A percentile compares a stretch with the other conserved stretches of the same genome.
Evolutionary conservation across 163 green algal species (phyloP).

Genomic region (Scenedesmus sp.): DNA sequence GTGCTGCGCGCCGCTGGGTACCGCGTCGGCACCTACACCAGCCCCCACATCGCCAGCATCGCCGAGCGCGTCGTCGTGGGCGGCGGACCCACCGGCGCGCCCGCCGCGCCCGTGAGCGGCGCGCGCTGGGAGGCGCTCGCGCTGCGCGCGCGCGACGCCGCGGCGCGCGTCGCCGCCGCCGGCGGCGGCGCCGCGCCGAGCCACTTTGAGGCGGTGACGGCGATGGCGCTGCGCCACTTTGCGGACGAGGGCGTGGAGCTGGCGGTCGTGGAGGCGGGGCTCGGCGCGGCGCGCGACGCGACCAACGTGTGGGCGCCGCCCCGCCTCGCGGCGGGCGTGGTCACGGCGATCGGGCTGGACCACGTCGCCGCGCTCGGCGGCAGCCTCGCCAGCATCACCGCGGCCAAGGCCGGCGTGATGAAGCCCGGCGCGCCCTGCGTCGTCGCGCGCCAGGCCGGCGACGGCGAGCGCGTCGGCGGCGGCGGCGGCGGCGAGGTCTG

Average conservation of each 20-base stretch:
- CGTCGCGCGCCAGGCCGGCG: conserved; percentile 68
- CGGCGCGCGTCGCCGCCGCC: conserved; percentile 6
- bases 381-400: conserved; percentile 76
- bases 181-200: conserved; percentile 45
- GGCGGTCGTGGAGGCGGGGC: conserved; percentile 90
- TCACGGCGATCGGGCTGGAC: conserved; percentile 74
- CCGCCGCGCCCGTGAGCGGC: conserved; percentile 1
- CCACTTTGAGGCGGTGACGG: conserved; percentile 92
- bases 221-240: conserved; percentile 84
- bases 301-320: conserved; percentile 89
- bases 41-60: conserved; percentile 77
- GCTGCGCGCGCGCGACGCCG: conserved; percentile 21
- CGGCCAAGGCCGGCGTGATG: conserved; percentile 87
- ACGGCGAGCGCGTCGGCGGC: conserved; percentile 56
- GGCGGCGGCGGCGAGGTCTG: conserved; percentile 42
- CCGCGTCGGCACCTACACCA: conserved; percentile 84
- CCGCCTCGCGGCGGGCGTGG: conserved; percentile 39
- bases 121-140: conserved; percentile 11
- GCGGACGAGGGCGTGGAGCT: conserved; percentile 73
- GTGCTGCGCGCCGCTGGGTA: conserved; percentile 73
- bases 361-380: conserved; percentile 90
- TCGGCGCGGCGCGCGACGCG: conserved; percentile 90
- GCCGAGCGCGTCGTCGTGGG: conserved; percentile 75
- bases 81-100: too few species aligned
- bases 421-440: conserved; percentile 71